phyloP scores from a whole-genome alignment of 2,329 filamentous ascomycete genomes.

The Penicillium sumatraense region DNA sequence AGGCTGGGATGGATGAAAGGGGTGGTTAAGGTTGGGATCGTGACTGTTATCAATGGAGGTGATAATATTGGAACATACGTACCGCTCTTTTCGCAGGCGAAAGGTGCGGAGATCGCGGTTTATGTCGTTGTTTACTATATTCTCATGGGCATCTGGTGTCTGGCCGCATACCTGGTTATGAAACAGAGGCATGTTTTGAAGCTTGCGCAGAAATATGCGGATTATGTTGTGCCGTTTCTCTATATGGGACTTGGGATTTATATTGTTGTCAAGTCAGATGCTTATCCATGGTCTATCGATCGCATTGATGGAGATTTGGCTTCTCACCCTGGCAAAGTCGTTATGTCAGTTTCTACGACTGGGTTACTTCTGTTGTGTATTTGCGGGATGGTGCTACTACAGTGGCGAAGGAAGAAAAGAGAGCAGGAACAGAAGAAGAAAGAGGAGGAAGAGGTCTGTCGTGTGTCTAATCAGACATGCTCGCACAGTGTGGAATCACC shows the following conservation, averaged over 20 bases:
- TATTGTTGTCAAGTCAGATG: conserved; percentile 5
- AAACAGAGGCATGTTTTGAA: conserved; percentile 4
- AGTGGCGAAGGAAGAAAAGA: neutral
- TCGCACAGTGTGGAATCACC: no score
- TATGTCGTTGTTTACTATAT: conserved; percentile 9
- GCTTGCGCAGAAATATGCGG: conserved; percentile 6
- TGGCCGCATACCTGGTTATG: conserved; percentile 3
- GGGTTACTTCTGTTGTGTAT: conserved; percentile 7
- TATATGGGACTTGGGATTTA: conserved; percentile 7
- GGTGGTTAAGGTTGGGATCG: neutral
- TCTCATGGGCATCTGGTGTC: conserved; percentile 1
- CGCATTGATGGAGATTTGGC: conserved; percentile 3
- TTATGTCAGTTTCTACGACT: conserved; percentile 6
- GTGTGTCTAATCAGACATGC: no score
- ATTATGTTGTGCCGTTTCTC: conserved; percentile 6
- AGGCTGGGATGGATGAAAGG: neutral
- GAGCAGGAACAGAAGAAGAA: neutral
- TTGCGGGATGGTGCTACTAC: neutral
- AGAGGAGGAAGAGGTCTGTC: no score
- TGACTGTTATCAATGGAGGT: conserved; percentile 6
- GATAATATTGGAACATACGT: conserved; percentile 9
- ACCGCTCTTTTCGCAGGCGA: conserved; percentile 10
- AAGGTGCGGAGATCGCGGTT: conserved; percentile 3
- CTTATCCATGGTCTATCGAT: conserved; percentile 6
- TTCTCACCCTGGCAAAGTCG: neutral